A percentile compares a stretch with the other conserved stretches of the same genome.
These are phyloP conservation scores for Termitomyces sp. DNA, from an alignment of 768 basidiomycete genomes.

Conservation along the genomic window DNA sequence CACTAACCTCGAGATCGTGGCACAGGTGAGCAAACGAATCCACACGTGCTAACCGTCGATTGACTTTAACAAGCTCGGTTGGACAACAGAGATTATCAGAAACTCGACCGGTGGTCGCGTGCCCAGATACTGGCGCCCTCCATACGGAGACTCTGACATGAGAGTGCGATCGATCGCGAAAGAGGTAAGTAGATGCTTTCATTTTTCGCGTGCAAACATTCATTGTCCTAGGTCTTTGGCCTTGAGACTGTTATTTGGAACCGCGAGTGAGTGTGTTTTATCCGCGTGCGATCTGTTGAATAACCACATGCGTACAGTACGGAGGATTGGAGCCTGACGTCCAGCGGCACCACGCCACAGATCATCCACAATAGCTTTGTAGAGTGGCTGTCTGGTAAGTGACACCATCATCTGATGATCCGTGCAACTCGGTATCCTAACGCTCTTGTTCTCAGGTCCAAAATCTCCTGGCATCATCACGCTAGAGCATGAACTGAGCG, in stretches of 20 bases:
- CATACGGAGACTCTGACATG: slow-evolving; percentile 80
- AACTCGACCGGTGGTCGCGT: slow-evolving; percentile 75
- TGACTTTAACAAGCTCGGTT: slow-evolving; percentile 62
- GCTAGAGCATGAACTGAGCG: slow-evolving; percentile 78
- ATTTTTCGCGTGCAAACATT: neutral
- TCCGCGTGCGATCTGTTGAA: neutral
- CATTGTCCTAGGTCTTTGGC: slow-evolving; percentile 50
- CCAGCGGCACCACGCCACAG: slow-evolving; percentile 35
- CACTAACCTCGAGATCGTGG: slow-evolving; percentile 62
- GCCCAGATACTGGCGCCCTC: slow-evolving; percentile 79
- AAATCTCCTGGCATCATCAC: slow-evolving; percentile 77
- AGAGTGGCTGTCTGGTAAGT: slow-evolving; percentile 50
- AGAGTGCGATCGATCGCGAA: slow-evolving; percentile 82
- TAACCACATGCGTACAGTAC: slow-evolving; percentile 37
- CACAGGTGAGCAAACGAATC: slow-evolving; percentile 35
- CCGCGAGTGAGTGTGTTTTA: slow-evolving; percentile 54
- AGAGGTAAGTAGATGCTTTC: slow-evolving; percentile 39
- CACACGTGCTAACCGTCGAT: too few relatives aligned
- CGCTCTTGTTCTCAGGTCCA: slow-evolving; percentile 32
- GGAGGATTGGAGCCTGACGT: slow-evolving; percentile 65
- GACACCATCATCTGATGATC: neutral
- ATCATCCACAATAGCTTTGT: slow-evolving; percentile 44
- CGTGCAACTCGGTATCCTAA: neutral
- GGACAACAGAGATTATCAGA: slow-evolving; percentile 73
- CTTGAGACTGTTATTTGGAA: slow-evolving; percentile 88